Evolutionary conservation across 768 basidiomycete species (phyloP), one percentile per base, ranked within the genome.

Genomic region (Termitomyces sp.): DNA sequence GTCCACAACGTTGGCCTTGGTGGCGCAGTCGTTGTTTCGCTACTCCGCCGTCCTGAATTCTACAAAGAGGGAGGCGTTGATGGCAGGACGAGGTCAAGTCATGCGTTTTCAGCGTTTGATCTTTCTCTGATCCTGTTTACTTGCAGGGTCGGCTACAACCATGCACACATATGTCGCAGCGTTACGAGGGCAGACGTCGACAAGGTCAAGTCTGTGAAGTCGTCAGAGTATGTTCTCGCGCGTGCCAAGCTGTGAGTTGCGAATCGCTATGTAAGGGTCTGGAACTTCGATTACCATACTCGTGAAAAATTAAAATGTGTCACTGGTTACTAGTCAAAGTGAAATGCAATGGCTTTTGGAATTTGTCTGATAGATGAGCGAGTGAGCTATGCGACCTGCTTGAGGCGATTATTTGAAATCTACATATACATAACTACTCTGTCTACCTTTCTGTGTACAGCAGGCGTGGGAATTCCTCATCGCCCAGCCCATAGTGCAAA

Each of bases 1-100:
- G 86, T 91, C 9, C 92, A 94, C 65, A 94, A 95, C 69, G 78
- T 95, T 48, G 92, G 91, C 14, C 80, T 93, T 29, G 92, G 92
- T 57, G 88, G 89, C 52, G 90, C 91, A 14, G 89, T 84, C 3
- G 90, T 92, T 32, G 85, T 91, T 52, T 88, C 86, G 37, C 76
- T 94, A 12, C 77, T 94, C 36, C 84, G 88, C 31, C 81, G 91
- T 20, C 92, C 92, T 0, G 87, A 89, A 61, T 94, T 94, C 72
- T 94, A 75, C 72, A 79, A 82, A 58, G 71, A 81, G 6, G 85
- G 84, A n/a, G 86, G 89, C 0, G 65, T 68, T 5, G 91, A 94
- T 63, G 91, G 92, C 4, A 76, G 86, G 61, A 74, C 79, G 43
- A 84, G 91, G 89, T 86, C 63, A 46, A 75, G 29, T 49, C 61